Base-by-base conservation (phyloP, 2,329 filamentous ascomycete species). In the Calcarisporium arbuscula region DNA sequence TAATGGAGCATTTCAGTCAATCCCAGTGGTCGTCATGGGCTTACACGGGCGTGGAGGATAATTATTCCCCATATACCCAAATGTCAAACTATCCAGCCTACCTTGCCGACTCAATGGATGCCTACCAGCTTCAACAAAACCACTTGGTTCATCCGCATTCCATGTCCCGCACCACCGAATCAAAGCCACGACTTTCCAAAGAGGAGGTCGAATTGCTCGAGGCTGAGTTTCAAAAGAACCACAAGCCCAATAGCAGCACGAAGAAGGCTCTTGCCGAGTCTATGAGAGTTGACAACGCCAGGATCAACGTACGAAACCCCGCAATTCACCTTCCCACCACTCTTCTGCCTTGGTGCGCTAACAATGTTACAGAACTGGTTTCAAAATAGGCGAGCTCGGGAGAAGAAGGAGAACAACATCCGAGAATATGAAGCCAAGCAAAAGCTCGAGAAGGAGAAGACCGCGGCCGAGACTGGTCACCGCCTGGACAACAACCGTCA, bases 351-450 rank as follows among this genome's bases (percentile, higher is more conserved):
- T n/a, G n/a, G 5, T n/a, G 11, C 15, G 39, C 59, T 65, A 49
- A 66, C 54, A 21, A 12, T n/a, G 9, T 28, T 10, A 8, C 34
- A 81, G 77, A 82, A 82, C 51, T 82, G 77, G 77, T 82, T 82
- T 49, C 77, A 82, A 46, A 82, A 82, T 51, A 65, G 77, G 39
- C 68, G 77, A 33, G 77, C 77, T 34, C 74, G 77, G 56, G 74
- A 74, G 43, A 79, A 79, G 68, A 77, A 80, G 51, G 73, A 79
- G 52, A 72, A 67, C 49, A 77, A 77, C 32, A 62, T 63, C 28
- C 53, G 57, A 21, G 59, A 62, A 39, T 63, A 63, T 35, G 59
- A 61, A 23, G 60, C 59, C 22, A 57, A 50, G 34, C 60, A 62
- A 34, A 51, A 51, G 38, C 38, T 53, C 15, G 58, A 64, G 36